Base-by-base conservation (phyloP, 129 eudicot genomes). In the Rutidosis leptorrhynchoides region DNA sequence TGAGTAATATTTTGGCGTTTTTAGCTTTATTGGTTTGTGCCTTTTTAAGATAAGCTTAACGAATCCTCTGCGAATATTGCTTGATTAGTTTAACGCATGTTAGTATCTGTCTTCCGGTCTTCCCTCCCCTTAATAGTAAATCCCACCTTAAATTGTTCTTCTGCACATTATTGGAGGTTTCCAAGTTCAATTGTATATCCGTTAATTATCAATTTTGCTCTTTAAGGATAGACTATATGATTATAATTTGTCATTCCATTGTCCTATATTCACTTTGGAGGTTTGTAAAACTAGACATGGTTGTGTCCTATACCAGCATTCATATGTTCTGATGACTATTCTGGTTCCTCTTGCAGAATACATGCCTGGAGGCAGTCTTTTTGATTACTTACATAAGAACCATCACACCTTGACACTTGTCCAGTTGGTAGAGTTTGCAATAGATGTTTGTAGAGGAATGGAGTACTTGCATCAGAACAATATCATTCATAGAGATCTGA, bases 321-420 rank as follows among this genome's bases (percentile, higher is more conserved):
- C 37, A 51, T n/a, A n/a, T 24, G 28, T 48, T 70, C 17, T 72
- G 62, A 61, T 9, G 61, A 53, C 30, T 10, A 48, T 67, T 60
- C 55, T 58, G 57, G 61, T 83, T 15, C 55, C 62, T 49, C 73
- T 60, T 73, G 67, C 74, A 92, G 98, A 92, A 65, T 92, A 83
- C 80, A 88, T 88, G 98, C 82, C 89, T 65, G 96, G 96, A 23
- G 98, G 98, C 63, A 92, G 96, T 81, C 78, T 92, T 3, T 92
- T 73, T 64, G 94, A 92, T 3, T 85, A 88, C 66, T 51, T 92
- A 79, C 96, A 85, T 56, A 88, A 82, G 76, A 68, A 83, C 54
- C 84, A 80, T 66, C 48, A 8, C 58, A 65, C 32, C 54, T 58
- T 85, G 81, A 73, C 79, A 67, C 85, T 92, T 70, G 58, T 82